phyloP scores from a whole-genome alignment of 495 filamentous ascomycete species.

The Tuber borchii region DNA sequence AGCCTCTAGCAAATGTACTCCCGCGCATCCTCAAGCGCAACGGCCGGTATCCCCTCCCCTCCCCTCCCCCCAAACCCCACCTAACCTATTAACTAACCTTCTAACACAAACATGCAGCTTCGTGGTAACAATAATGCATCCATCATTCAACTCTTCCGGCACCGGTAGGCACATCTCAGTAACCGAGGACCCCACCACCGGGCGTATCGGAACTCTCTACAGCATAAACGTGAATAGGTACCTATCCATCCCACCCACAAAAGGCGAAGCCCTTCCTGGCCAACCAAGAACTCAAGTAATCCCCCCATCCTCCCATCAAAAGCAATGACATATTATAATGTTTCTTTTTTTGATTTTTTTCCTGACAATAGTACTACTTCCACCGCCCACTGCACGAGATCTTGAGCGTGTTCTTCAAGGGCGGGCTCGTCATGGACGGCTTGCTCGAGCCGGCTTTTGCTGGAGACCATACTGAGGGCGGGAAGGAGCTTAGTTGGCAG shows the following conservation, averaged over 20 bases:
- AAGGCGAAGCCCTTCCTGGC: conserved; percentile 39
- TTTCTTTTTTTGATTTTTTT: background rate
- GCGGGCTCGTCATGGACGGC: conserved; percentile 45
- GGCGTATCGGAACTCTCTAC: conserved; percentile 36
- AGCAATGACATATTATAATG: conserved; percentile 2
- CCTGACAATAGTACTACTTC: conserved; percentile 41
- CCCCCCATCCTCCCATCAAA: background rate
- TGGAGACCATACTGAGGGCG: conserved; percentile 24
- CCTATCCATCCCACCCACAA: conserved; percentile 42
- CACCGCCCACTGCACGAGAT: conserved; percentile 47
- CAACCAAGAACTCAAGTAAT: conserved; percentile 23
- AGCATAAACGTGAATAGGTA: conserved; percentile 42
- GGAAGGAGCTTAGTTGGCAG: conserved; percentile 35
- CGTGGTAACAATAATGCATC: conserved; percentile 46
- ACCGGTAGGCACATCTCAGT: conserved; percentile 40
- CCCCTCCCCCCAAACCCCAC: background rate
- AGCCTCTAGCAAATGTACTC: conserved; percentile 42
- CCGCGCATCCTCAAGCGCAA: conserved; percentile 41
- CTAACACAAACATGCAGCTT: conserved; percentile 37
- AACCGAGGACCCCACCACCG: conserved; percentile 19
- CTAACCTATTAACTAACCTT: conserved; percentile 6
- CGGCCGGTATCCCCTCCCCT: no score
- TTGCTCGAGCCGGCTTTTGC: conserved; percentile 46
- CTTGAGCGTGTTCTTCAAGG: conserved; percentile 43
- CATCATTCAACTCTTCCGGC: conserved; percentile 47